Evolutionary conservation across 2,329 filamentous ascomycete species (phyloP).

Genomic region (Apiospora rasikravindrae): DNA sequence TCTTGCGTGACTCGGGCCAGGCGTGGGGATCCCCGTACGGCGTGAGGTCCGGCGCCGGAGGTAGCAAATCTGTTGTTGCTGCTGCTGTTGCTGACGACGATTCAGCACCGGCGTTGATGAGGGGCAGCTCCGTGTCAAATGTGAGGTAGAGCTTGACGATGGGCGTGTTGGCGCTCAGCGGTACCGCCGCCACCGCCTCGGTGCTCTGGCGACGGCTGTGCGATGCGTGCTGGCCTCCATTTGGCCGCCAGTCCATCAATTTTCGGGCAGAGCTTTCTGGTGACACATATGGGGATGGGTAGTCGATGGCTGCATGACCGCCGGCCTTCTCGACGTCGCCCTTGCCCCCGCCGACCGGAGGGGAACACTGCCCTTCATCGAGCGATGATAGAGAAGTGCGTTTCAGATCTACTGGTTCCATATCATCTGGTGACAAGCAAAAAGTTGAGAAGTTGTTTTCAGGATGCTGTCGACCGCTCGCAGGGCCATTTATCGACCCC

Average conservation of each 20-base stretch:
- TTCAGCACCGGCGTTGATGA: background rate
- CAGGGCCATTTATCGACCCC: background rate
- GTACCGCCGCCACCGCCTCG: background rate
- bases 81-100: conserved; percentile 30
- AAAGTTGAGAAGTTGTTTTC: background rate
- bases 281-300: background rate
- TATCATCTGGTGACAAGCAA: background rate
- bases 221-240: background rate
- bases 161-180: background rate
- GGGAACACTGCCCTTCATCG: background rate
- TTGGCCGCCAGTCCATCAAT: background rate
- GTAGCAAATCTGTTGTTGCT: conserved; percentile 35
- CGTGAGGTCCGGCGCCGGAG: conserved; percentile 69
- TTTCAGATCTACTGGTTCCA: background rate
- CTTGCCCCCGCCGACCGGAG: background rate
- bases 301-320: background rate
- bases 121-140: conserved; percentile 12
- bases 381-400: background rate
- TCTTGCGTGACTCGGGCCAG: conserved; percentile 75
- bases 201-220: background rate
- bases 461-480: background rate
- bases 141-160: conserved; percentile 16
- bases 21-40: conserved; percentile 72
- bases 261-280: background rate
- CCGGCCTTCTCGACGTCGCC: background rate